These are phyloP conservation scores for Sporothrix pseudoabietina DNA, from an alignment of 2,329 filamentous ascomycete species.

Conservation along the genomic window DNA sequence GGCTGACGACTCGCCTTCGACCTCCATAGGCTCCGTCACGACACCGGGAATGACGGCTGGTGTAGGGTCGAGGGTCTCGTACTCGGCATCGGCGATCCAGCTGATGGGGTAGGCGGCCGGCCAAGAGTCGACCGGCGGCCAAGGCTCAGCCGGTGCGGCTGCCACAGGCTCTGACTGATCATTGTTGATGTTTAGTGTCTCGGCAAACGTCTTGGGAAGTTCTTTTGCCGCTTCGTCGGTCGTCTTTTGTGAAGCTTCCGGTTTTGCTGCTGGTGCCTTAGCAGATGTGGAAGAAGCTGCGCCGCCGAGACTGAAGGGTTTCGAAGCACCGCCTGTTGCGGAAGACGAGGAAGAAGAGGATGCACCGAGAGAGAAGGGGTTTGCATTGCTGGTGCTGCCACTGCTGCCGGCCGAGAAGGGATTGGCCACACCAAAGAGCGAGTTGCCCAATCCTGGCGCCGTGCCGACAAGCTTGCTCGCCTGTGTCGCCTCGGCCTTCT, in stretches of 20 bases:
- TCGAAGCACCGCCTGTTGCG: slow-evolving; percentile 28
- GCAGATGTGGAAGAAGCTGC: slow-evolving; percentile 7
- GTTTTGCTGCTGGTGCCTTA: slow-evolving; percentile 32
- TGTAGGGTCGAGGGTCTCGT: slow-evolving; percentile 74
- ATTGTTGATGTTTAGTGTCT: slow-evolving; percentile 74
- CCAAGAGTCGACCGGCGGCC: slow-evolving; percentile 68
- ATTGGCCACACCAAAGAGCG: slow-evolving; percentile 66
- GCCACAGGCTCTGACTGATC: slow-evolving; percentile 40
- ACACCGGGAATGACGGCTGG: slow-evolving; percentile 49
- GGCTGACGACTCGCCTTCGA: slow-evolving; percentile 42
- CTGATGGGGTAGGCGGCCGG: slow-evolving; percentile 73
- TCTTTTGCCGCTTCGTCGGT: slow-evolving; percentile 36
- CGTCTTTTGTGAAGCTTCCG: background rate
- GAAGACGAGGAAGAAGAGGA: background rate
- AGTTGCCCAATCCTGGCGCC: slow-evolving; percentile 59
- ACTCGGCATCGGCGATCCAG: slow-evolving; percentile 85
- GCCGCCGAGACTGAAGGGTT: slow-evolving; percentile 35
- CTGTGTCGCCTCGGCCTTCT: slow-evolving; percentile 40
- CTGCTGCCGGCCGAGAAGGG: slow-evolving; percentile 42
- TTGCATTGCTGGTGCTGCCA: slow-evolving; percentile 39
- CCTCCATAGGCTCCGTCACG: slow-evolving; percentile 51
- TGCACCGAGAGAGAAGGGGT: slow-evolving; percentile 40
- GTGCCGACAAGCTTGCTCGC: slow-evolving; percentile 41
- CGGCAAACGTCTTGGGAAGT: slow-evolving; percentile 67
- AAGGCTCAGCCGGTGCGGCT: slow-evolving; percentile 63